Conservation (phyloP, 805 yeast species). For the Cyberlindnera amylophila region DNA sequence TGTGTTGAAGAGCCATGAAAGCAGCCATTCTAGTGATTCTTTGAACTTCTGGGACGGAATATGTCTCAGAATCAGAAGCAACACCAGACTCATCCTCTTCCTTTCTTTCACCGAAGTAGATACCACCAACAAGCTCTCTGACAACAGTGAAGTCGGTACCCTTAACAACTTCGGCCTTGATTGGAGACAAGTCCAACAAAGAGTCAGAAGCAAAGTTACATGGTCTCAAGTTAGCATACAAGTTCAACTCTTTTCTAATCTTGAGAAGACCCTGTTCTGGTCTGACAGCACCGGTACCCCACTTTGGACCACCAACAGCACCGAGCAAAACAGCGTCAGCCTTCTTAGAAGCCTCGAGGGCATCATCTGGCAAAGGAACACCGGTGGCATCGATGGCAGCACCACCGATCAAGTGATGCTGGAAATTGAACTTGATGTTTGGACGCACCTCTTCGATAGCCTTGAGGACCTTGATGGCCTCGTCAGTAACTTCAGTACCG, state of each 20-base stretch:
- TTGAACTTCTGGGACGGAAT: constrained; percentile 87
- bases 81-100: constrained; percentile 86
- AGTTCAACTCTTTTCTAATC: constrained; percentile 89
- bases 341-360: constrained; percentile 75
- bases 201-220: constrained; percentile 88
- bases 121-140: constrained; percentile 97
- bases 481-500: constrained; percentile 84
- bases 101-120: constrained; percentile 91
- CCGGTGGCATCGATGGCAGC: constrained; percentile 98
- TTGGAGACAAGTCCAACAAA: constrained; percentile 81
- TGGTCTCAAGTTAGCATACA: constrained; percentile 96
- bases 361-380: constrained; percentile 79
- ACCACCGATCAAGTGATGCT: constrained; percentile 90
- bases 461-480: constrained; percentile 86
- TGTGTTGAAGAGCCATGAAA: constrained; percentile 85
- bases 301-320: constrained; percentile 99
- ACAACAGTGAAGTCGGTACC: constrained; percentile 94
- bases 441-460: constrained; percentile 65
- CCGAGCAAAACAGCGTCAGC: constrained; percentile 96
- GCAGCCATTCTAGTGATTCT: constrained; percentile 99
- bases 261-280: constrained; percentile 96
- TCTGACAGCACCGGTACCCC: constrained; percentile 96
- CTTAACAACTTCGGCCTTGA: constrained; percentile 75
- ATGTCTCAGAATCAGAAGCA: constrained; percentile 93
- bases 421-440: constrained; percentile 63